phyloP scores from a whole-genome alignment of 1,284 basidiomycete species.

The Hypsizygus ulmarius region DNA sequence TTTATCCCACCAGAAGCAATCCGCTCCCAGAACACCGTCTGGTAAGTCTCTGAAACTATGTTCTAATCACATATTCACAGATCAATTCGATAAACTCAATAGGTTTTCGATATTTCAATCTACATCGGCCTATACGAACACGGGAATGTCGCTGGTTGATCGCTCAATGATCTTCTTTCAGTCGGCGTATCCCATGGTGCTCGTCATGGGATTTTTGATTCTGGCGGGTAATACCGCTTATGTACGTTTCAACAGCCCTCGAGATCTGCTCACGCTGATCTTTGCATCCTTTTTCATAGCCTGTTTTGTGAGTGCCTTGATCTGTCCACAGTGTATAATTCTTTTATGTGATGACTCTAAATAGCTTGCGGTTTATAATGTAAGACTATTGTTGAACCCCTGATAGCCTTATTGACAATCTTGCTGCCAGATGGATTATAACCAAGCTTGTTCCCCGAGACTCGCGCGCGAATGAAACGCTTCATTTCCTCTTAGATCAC shows the following conservation, averaged over 20 bases:
- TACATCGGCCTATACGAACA: constrained; percentile 87
- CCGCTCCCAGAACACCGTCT: constrained; percentile 53
- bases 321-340: background rate
- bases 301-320: constrained; percentile 61
- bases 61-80: background rate
- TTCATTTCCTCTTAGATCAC: constrained; percentile 93
- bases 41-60: constrained; percentile 38
- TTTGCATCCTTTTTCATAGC: constrained; percentile 38
- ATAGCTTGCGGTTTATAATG: constrained; percentile 66
- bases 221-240: constrained; percentile 92
- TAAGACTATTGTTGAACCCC: constrained; percentile 29
- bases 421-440: constrained; percentile 62
- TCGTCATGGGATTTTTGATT: constrained; percentile 65
- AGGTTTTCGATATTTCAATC: constrained; percentile 90
- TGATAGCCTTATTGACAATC: constrained; percentile 1
- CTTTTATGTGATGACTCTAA: background rate
- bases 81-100: constrained; percentile 25
- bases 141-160: constrained; percentile 88
- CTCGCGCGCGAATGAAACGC: constrained; percentile 74
- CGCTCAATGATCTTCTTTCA: constrained; percentile 89
- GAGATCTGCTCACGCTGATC: background rate
- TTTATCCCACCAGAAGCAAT: constrained; percentile 59
- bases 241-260: constrained; percentile 48
- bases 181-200: constrained; percentile 77
- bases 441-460: constrained; percentile 58